These are phyloP conservation scores for Lactarius tabidus DNA, from an alignment of 768 basidiomycete species.

Conservation along the genomic window DNA sequence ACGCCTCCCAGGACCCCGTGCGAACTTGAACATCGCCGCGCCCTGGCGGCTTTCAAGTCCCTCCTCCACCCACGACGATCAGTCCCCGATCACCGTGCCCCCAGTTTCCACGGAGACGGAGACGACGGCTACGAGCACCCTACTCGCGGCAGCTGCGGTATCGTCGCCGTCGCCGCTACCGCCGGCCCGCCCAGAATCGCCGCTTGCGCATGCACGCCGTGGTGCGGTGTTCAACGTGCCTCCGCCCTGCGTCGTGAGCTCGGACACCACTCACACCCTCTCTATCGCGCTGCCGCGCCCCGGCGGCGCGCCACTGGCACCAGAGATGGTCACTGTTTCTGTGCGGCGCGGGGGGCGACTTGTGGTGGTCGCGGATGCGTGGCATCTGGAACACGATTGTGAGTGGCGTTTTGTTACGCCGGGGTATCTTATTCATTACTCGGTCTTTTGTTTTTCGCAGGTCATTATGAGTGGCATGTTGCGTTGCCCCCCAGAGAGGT, in stretches of 20 bases:
- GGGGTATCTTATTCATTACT: neutral
- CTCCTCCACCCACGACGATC: too few relatives aligned
- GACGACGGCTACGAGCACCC: too few relatives aligned
- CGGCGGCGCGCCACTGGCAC: constrained; percentile 11
- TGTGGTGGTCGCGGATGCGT: constrained; percentile 19
- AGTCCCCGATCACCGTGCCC: neutral
- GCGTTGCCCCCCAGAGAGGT: constrained; percentile 1
- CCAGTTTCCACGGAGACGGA: neutral
- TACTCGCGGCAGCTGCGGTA: too few relatives aligned
- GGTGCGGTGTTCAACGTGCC: neutral
- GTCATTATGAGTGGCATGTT: constrained; percentile 22
- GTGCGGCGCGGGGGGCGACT: constrained; percentile 14
- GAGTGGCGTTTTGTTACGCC: neutral
- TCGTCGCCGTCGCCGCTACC: neutral
- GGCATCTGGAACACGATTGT: constrained; percentile 22
- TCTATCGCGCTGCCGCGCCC: constrained; percentile 18
- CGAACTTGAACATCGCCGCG: neutral
- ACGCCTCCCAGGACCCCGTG: neutral
- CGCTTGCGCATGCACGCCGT: constrained; percentile 12
- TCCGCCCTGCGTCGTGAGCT: neutral
- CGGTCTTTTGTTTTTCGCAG: neutral
- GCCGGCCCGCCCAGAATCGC: constrained; percentile 11
- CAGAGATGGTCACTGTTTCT: constrained; percentile 21
- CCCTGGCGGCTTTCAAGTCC: too few relatives aligned
- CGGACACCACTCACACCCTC: neutral